Conservation (phyloP, 257 asterid genomes). For the Gentiana dahurica region DNA sequence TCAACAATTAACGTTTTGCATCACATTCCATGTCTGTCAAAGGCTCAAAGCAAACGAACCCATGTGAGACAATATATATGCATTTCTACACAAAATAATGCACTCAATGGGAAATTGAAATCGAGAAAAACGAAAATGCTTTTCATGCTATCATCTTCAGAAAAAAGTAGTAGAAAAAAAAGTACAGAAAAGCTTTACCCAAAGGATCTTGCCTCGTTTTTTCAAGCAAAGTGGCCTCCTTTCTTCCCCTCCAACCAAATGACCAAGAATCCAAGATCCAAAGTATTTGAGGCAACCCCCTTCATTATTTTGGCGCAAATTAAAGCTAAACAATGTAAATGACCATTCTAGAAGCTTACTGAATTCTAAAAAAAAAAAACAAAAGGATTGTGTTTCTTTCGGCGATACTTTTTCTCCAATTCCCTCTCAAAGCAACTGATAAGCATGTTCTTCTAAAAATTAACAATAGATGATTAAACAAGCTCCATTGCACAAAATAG, state of each 20-base stretch:
- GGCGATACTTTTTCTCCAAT: no score
- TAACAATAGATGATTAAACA: neutral
- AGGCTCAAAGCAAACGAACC: conserved; percentile 47
- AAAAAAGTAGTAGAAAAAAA: neutral
- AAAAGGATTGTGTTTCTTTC: no score
- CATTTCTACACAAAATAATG: conserved; percentile 26
- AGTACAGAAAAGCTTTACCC: conserved; percentile 34
- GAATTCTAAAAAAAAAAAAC: no score
- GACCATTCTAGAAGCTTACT: no score
- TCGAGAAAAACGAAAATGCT: neutral
- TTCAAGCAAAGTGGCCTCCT: conserved; percentile 59
- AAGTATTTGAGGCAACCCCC: conserved; percentile 28
- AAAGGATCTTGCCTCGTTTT: conserved; percentile 25
- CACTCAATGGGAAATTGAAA: conserved; percentile 12
- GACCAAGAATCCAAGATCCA: conserved; percentile 13
- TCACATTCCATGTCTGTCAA: conserved; percentile 70
- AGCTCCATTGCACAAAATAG: neutral
- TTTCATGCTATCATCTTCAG: conserved; percentile 1
- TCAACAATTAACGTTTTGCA: conserved; percentile 32
- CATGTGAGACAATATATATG: conserved; percentile 60
- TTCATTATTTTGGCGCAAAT: conserved; percentile 22
- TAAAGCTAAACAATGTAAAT: neutral
- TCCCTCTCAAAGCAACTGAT: no score
- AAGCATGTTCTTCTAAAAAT: no score
- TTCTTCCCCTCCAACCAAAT: conserved; percentile 45